Conservation (phyloP, 306 rosid species). For the Lathyrus aphaca region DNA sequence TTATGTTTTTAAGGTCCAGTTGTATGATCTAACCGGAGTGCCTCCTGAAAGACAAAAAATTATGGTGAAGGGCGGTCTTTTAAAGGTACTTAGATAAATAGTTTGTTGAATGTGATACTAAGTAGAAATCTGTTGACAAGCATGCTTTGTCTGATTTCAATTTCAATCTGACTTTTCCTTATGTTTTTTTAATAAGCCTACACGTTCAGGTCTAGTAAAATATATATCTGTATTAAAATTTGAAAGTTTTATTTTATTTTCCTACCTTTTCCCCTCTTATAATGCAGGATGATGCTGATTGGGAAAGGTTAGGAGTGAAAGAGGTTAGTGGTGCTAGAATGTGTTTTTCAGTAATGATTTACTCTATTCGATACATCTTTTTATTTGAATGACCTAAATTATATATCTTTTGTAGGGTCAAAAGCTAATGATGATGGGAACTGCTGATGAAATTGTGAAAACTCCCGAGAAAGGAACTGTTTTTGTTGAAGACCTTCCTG, state of each 20-base stretch:
- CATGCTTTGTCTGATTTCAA: slow-evolving; percentile 18
- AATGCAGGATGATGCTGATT: slow-evolving; percentile 93
- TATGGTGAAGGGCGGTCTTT: slow-evolving; percentile 97
- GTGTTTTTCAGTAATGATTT: slow-evolving; percentile 10
- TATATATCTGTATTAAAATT: background rate
- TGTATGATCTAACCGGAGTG: slow-evolving; percentile 90
- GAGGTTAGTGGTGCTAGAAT: slow-evolving; percentile 52
- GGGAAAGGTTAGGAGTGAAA: slow-evolving; percentile 87
- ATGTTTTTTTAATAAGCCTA: background rate
- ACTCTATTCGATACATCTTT: slow-evolving; percentile 1
- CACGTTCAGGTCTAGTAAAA: slow-evolving; percentile 1
- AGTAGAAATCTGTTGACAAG: background rate
- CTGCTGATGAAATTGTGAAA: slow-evolving; percentile 90
- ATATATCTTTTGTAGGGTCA: slow-evolving; percentile 73
- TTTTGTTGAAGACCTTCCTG: slow-evolving; percentile 97
- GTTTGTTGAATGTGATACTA: slow-evolving; percentile 12
- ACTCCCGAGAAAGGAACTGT: slow-evolving; percentile 93
- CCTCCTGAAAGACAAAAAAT: slow-evolving; percentile 98
- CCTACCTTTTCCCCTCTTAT: slow-evolving; percentile 5
- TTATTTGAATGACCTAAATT: slow-evolving; percentile 18
- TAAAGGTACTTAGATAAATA: slow-evolving; percentile 64
- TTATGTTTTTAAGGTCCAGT: slow-evolving; percentile 89
- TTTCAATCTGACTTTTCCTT: slow-evolving; percentile 17
- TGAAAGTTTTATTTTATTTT: background rate
- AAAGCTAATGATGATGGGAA: slow-evolving; percentile 99